phyloP scores from a whole-genome alignment of 768 basidiomycete species.

The Mrakia blollopis region DNA sequence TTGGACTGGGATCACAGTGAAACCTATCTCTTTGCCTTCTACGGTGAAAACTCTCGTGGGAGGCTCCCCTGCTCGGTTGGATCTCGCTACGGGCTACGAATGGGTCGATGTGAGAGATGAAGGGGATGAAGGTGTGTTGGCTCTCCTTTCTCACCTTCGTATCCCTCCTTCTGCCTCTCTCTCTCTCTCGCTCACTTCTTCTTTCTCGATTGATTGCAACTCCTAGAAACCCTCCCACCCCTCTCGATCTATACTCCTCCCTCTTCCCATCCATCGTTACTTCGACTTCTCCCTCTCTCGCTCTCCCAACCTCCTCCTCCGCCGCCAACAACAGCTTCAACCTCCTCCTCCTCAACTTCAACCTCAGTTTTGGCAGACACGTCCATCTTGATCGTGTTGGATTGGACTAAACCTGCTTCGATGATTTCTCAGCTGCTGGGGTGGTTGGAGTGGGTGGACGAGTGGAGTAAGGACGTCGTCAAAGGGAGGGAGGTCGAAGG shows the following conservation, averaged over 20 bases:
- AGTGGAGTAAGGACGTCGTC: constrained; percentile 50
- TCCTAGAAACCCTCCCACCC: constrained; percentile 26
- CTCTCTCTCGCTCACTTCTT: neutral
- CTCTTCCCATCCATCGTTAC: constrained; percentile 66
- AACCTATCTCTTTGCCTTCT: constrained; percentile 46
- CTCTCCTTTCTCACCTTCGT: neutral
- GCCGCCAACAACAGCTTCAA: constrained; percentile 53
- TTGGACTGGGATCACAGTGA: constrained; percentile 2
- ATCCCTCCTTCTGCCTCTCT: neutral
- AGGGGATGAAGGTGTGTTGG: constrained; percentile 75
- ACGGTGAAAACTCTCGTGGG: constrained; percentile 44
- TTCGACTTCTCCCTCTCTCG: constrained; percentile 68
- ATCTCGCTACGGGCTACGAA: constrained; percentile 87
- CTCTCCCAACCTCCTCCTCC: constrained; percentile 55
- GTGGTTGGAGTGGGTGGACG: constrained; percentile 83
- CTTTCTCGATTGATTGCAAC: neutral
- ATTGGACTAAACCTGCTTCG: constrained; percentile 92
- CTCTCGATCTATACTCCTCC: constrained; percentile 88
- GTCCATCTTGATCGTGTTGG: constrained; percentile 70
- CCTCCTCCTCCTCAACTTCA: constrained; percentile 49
- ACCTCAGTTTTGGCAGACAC: constrained; percentile 38
- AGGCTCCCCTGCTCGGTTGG: constrained; percentile 49
- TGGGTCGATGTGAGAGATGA: constrained; percentile 88
- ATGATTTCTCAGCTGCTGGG: constrained; percentile 71
- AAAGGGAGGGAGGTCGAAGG: constrained; percentile 33